Evolutionary conservation across 192 early-diverging fungal genomes (phyloP).

Genomic region (Coemansia sp.): DNA sequence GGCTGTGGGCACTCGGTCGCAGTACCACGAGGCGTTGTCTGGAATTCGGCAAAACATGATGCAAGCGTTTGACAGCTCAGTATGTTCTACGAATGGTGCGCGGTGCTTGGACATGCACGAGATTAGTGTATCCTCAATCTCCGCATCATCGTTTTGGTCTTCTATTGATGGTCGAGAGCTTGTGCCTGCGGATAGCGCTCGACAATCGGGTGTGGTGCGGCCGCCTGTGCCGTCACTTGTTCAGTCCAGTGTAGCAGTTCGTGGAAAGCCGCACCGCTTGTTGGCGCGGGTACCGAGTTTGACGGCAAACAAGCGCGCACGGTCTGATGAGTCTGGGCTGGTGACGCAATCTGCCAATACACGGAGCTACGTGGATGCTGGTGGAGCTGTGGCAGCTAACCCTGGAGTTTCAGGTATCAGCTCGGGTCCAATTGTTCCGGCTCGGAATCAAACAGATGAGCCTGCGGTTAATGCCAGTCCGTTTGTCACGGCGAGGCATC

Average conservation of each 20-base stretch:
- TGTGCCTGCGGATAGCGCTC: background rate
- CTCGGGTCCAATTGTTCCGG: no score
- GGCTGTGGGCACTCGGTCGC: background rate
- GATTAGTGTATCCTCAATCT: background rate
- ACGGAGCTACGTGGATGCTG: no score
- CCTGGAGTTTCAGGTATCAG: no score
- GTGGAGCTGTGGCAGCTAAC: no score
- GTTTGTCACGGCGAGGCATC: slow-evolving; percentile 45
- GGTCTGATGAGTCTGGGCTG: slow-evolving; percentile 13
- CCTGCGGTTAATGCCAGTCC: background rate
- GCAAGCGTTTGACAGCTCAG: background rate
- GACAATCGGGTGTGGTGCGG: no score
- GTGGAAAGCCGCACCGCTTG: background rate
- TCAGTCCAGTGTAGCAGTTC: background rate
- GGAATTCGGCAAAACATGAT: background rate
- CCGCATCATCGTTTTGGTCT: background rate
- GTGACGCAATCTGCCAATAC: background rate
- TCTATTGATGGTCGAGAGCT: background rate
- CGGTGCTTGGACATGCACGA: background rate
- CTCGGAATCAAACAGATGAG: no score
- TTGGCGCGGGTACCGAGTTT: background rate
- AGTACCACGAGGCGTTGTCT: slow-evolving; percentile 5
- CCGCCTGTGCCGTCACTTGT: background rate
- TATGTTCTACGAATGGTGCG: background rate
- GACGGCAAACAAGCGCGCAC: slow-evolving; percentile 15